Evolutionary conservation across 257 asterid species (phyloP), one percentile per base, ranked within the genome.

Genomic region (Forsythia viridissima): DNA sequence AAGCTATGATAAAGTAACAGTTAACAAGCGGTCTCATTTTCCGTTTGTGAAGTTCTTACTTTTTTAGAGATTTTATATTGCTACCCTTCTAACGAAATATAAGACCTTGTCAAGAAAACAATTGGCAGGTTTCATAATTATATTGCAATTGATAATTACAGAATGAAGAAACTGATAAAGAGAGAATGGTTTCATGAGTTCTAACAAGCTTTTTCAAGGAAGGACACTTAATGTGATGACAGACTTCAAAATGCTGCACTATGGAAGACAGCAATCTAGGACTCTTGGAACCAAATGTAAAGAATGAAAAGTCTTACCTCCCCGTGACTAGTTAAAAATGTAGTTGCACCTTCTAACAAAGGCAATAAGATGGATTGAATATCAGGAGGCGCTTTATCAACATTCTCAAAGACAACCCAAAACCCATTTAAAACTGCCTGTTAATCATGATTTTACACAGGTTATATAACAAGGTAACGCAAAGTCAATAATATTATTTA

Each of bases 401-500:
- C 83, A 84, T 92, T 97, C 92, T 96, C 99, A 48, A 96, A 88
- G 76, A 96, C 88, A 84, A 96, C 96, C 99, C 99, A 96, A 65
- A 89, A 86, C 70, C 99, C 99, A 80, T 87, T 87, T 75, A 78
- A 82, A 87, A 96, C 97, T 70, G 97, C 99, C 99, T 93, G 92
- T 61, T 81, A 68, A 80, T 72, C 43, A 74, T 38, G 67, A 73
- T 15, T 70, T 80, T 48, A 40, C 24, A 61, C 44, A 80, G 36
- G 72, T 52, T 73, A 82, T 73, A 82, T 61, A 81, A 78, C 30
- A 81, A 75, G 81, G 82, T 24, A 21, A 81, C 75, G 65, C 68
- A 34, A 71, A 61, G 67, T 65, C 51, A 76, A 36, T 72, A 81
- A 75, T 39, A 39, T 75, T 18, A 75, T 76, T 73, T 34, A 48